A percentile compares a stretch with the other conserved stretches of the same genome.
phyloP scores from a whole-genome alignment of 2,329 filamentous ascomycete species.

The Fusarium oxysporum region DNA sequence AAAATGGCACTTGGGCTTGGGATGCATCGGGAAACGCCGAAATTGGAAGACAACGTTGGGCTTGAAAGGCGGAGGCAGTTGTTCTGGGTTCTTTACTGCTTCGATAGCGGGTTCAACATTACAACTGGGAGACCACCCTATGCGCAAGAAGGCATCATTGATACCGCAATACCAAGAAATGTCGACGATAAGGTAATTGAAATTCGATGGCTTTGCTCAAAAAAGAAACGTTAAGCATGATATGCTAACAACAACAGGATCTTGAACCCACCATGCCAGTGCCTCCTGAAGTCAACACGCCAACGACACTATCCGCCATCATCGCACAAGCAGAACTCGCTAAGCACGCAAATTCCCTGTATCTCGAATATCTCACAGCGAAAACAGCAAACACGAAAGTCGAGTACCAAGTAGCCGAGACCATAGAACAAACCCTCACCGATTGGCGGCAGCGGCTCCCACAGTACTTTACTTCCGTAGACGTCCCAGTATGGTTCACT shows the following conservation, averaged over 20 bases:
- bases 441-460: neutral
- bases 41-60: neutral
- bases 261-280: neutral
- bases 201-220: rapidly evolving
- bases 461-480: neutral
- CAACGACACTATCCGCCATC: neutral
- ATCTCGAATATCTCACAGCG: neutral
- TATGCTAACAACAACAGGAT: neutral
- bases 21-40: neutral
- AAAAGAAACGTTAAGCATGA: too few species aligned
- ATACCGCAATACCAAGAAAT: neutral
- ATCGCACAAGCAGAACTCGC: neutral
- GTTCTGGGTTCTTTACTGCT: neutral
- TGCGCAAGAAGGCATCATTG: neutral
- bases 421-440: neutral
- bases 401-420: neutral
- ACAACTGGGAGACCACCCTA: neutral
- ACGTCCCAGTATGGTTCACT: neutral
- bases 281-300: neutral
- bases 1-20: neutral
- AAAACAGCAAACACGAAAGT: neutral
- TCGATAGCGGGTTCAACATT: neutral
- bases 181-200: neutral
- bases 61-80: neutral
- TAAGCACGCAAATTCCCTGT: neutral